phyloP scores from a whole-genome alignment of 2,329 filamentous ascomycete species.

The Aspergillus nomiae region DNA sequence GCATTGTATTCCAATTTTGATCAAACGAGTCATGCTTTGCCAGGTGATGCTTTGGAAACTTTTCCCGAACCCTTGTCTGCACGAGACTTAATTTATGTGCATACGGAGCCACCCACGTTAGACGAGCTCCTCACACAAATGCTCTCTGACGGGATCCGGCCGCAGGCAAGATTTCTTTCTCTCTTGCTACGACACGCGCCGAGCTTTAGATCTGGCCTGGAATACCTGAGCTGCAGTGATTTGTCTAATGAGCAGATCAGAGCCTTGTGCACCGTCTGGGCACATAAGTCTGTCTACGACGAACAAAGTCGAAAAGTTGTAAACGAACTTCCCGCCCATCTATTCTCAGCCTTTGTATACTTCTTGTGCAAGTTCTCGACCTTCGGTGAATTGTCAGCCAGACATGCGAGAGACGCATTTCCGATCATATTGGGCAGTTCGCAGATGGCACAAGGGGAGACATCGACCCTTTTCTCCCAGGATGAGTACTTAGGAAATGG shows the following conservation, averaged over 20 bases:
- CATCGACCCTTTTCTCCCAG: slow-evolving; percentile 25
- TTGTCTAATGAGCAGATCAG: slow-evolving; percentile 35
- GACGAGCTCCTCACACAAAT: slow-evolving; percentile 57
- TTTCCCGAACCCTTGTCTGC: slow-evolving; percentile 58
- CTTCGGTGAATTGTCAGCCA: slow-evolving; percentile 12
- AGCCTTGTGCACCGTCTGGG: slow-evolving; percentile 30
- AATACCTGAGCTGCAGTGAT: slow-evolving; percentile 43
- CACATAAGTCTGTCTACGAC: slow-evolving; percentile 16
- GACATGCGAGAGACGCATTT: slow-evolving; percentile 28
- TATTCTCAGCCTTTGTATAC: slow-evolving; percentile 49
- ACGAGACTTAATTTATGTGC: slow-evolving; percentile 60
- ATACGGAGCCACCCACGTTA: slow-evolving; percentile 54
- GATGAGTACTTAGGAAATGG: slow-evolving; percentile 11
- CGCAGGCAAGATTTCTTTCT: slow-evolving; percentile 47
- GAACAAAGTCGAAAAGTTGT: slow-evolving; percentile 24
- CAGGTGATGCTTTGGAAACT: slow-evolving; percentile 60
- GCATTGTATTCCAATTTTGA: slow-evolving; percentile 25
- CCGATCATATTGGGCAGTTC: slow-evolving; percentile 27
- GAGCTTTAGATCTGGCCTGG: slow-evolving; percentile 43
- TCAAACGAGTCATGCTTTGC: slow-evolving; percentile 37
- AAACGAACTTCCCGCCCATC: slow-evolving; percentile 31
- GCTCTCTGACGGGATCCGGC: slow-evolving; percentile 45
- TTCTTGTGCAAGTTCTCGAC: slow-evolving; percentile 42
- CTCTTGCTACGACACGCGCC: slow-evolving; percentile 52
- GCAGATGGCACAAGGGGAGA: slow-evolving; percentile 5